Evolutionary conservation across 768 basidiomycete species (phyloP).

Genomic region (Boletus bicolor): DNA sequence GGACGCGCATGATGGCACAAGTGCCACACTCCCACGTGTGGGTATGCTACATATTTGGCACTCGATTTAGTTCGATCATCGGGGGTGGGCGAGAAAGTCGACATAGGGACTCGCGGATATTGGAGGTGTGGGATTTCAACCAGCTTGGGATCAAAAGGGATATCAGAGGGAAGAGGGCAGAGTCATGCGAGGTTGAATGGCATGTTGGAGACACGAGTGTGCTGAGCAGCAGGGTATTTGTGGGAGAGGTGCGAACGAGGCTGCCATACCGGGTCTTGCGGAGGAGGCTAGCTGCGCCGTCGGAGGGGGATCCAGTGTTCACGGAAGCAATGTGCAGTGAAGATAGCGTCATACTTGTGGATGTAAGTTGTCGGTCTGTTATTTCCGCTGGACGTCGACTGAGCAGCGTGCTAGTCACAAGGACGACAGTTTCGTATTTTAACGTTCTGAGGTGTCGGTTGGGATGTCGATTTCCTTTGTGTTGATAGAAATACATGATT

Average conservation of each 20-base stretch:
- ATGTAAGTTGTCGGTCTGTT: slow-evolving; percentile 30
- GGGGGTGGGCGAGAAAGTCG: slow-evolving; percentile 11
- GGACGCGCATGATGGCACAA: slow-evolving; percentile 41
- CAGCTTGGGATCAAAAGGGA: slow-evolving; percentile 37
- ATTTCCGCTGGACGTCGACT: not conserved
- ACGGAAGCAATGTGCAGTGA: slow-evolving; percentile 51
- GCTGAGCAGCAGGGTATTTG: slow-evolving; percentile 37
- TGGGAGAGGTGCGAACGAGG: slow-evolving; percentile 38
- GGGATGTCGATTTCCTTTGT: not conserved
- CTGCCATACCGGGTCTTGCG: slow-evolving; percentile 45
- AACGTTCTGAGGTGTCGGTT: slow-evolving; percentile 21
- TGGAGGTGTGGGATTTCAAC: slow-evolving; percentile 54
- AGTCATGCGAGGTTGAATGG: slow-evolving; percentile 17
- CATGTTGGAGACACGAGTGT: slow-evolving; percentile 27
- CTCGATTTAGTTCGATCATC: slow-evolving; percentile 37
- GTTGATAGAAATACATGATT: not conserved
- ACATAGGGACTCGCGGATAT: slow-evolving; percentile 13
- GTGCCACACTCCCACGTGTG: slow-evolving; percentile 42
- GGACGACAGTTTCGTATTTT: slow-evolving; percentile 28
- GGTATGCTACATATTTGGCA: slow-evolving; percentile 59
- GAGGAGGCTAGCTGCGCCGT: slow-evolving; percentile 16
- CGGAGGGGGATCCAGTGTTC: slow-evolving; percentile 10
- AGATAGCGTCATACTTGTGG: slow-evolving; percentile 52
- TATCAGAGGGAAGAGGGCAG: slow-evolving; percentile 1
- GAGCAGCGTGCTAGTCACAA: slow-evolving; percentile 13